These are phyloP conservation scores for Sherardia arvensis DNA, from an alignment of 257 asterid species.

Conservation along the genomic window DNA sequence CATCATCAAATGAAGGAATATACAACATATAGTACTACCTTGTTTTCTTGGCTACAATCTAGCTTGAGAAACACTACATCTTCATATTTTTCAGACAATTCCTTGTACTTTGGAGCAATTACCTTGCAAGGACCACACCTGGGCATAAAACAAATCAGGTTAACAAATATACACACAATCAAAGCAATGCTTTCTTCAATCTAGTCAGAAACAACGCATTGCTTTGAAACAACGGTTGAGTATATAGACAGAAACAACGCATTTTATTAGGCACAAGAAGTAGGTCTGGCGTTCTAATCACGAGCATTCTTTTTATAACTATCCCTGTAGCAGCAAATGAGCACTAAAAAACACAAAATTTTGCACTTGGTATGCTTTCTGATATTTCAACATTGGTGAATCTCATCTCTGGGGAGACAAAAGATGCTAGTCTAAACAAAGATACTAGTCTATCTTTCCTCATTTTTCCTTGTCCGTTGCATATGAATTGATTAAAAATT, in stretches of 20 bases:
- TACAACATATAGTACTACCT: constrained; percentile 34
- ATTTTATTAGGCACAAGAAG: neutral
- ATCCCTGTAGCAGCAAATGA: neutral
- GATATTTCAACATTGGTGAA: neutral
- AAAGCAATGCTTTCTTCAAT: neutral
- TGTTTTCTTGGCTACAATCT: constrained; percentile 91
- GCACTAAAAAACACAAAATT: neutral
- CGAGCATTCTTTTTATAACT: neutral
- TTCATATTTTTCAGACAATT: constrained; percentile 46
- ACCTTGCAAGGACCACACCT: constrained; percentile 99
- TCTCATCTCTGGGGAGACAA: neutral
- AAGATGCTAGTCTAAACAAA: neutral
- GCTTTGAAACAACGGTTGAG: neutral
- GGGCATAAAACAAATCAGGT: constrained; percentile 10
- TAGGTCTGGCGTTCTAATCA: neutral
- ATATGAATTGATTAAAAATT: neutral
- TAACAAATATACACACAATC: neutral
- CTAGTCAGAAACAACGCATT: neutral
- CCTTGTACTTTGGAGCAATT: constrained; percentile 67
- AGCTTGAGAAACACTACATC: constrained; percentile 84
- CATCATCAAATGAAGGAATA: neutral
- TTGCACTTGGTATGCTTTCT: neutral
- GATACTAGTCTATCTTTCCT: neutral
- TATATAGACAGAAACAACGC: neutral
- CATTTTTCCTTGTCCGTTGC: neutral